Base-by-base conservation (phyloP, 768 basidiomycete genomes). In the Phanerochaete sordida region DNA sequence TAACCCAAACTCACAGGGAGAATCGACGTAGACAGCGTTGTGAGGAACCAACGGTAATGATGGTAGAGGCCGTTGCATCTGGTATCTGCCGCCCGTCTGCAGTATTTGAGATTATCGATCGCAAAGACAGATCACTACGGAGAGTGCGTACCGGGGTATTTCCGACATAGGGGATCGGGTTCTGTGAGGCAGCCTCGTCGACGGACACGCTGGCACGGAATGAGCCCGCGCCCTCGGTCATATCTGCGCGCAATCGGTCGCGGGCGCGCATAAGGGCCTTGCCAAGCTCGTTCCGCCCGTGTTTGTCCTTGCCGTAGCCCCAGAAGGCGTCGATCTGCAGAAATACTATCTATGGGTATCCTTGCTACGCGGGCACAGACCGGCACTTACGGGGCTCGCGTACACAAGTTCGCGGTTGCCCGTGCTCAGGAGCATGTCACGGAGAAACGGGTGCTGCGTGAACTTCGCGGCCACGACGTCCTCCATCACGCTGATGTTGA, bases 201-300 rank as follows among this genome's bases (percentile, higher is more conserved):
- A 35, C 33, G 13, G 33, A 35, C 33, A 35, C n/a, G 13, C 39
- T 43, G 39, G 19, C n/a, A n/a, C n/a, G n/a, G n/a, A n/a, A n/a
- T n/a, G n/a, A n/a, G n/a, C n/a, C n/a, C n/a, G n/a, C n/a, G n/a
- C n/a, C n/a, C n/a, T n/a, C n/a, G n/a, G n/a, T n/a, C n/a, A n/a
- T n/a, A n/a, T 43, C 19, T 43, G 8, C 19, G 4, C 81, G 82
- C 56, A 88, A 72, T 68, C 77, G 81, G 47, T 74, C 70, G 61
- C 89, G 77, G 64, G 91, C 73, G 63, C 85, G 80, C 63, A 83
- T 81, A 11, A 90, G 77, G 12, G 85, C 84, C 68, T 86, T 88
- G 37, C 89, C 89, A 33, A 91, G 81, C 70, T 91, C 87, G 63
- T 91, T 91, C 35, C 84, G 81, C 26, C 89, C 89, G 65, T 77